phyloP scores from a whole-genome alignment of 2,329 filamentous ascomycete genomes.

The Ceratocystis destructans region DNA sequence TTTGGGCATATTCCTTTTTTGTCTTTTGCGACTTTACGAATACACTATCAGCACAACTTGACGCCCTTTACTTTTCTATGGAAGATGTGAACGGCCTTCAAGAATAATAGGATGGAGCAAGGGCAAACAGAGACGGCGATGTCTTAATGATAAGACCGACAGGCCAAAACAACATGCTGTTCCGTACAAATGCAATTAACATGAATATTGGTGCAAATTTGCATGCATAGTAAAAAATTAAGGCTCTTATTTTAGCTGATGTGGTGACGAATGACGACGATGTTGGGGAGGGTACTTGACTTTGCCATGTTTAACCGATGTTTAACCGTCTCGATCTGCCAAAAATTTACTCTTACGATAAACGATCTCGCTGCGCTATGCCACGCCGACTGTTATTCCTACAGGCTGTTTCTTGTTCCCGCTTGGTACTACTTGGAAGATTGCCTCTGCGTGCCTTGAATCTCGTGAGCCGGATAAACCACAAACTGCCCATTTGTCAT shows the following conservation, averaged over 20 bases:
- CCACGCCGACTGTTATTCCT: neutral
- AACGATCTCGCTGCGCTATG: slow-evolving; percentile 1
- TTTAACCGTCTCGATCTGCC: slow-evolving; percentile 18
- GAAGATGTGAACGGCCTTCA: neutral
- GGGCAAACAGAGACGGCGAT: neutral
- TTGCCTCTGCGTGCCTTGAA: too few species aligned
- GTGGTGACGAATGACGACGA: neutral
- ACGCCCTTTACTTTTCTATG: neutral
- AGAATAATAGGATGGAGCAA: neutral
- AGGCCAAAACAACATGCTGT: neutral
- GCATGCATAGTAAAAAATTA: neutral
- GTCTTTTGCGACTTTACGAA: neutral
- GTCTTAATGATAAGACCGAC: neutral
- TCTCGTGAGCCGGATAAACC: too few species aligned
- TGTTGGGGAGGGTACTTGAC: neutral
- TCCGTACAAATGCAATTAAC: neutral
- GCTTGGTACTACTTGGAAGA: too few species aligned
- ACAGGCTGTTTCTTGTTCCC: too few species aligned
- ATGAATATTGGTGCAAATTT: neutral
- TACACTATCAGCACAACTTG: neutral
- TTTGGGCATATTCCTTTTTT: neutral
- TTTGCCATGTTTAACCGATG: slow-evolving; percentile 15
- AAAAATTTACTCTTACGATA: slow-evolving; percentile 20
- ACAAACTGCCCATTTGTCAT: too few species aligned
- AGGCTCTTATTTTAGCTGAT: neutral